phyloP scores from a whole-genome alignment of 1,284 basidiomycete genomes.

The Ustilago nuda region DNA sequence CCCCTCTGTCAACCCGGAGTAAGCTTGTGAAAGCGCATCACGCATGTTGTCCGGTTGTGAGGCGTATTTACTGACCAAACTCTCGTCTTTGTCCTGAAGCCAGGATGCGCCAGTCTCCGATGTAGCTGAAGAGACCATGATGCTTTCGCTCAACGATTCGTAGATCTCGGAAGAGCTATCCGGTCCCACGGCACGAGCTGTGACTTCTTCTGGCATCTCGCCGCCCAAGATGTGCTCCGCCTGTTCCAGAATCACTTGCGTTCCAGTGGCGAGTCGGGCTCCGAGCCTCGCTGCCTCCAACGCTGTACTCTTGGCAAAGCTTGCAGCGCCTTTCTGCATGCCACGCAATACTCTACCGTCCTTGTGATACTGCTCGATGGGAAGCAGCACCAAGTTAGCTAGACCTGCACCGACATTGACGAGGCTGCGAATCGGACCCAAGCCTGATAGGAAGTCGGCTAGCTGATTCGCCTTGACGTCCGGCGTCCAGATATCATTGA shows the following conservation, averaged over 20 bases:
- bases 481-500: constrained; percentile 98
- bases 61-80: constrained; percentile 83
- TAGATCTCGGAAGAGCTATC: constrained; percentile 37
- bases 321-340: constrained; percentile 90
- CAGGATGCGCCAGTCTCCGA: constrained; percentile 5
- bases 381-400: constrained; percentile 92
- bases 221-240: constrained; percentile 88
- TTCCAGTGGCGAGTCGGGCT: constrained; percentile 93
- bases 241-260: constrained; percentile 94
- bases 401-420: constrained; percentile 97
- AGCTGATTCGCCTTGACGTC: constrained; percentile 99
- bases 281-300: constrained; percentile 94
- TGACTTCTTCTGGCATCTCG: constrained; percentile 74
- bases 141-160: constrained; percentile 32
- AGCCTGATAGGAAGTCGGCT: constrained; percentile 95
- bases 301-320: constrained; percentile 91
- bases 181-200: constrained; percentile 74
- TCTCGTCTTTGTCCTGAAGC: constrained; percentile 7
- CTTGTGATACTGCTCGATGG: constrained; percentile 96
- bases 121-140: constrained; percentile 20
- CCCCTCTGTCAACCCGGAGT: constrained; percentile 76
- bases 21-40: constrained; percentile 90
- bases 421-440: constrained; percentile 86
- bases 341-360: constrained; percentile 93
- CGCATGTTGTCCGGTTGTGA: constrained; percentile 84